These are phyloP conservation scores for Citrus medica DNA, from an alignment of 345 rosid genomes.

Conservation along the genomic window DNA sequence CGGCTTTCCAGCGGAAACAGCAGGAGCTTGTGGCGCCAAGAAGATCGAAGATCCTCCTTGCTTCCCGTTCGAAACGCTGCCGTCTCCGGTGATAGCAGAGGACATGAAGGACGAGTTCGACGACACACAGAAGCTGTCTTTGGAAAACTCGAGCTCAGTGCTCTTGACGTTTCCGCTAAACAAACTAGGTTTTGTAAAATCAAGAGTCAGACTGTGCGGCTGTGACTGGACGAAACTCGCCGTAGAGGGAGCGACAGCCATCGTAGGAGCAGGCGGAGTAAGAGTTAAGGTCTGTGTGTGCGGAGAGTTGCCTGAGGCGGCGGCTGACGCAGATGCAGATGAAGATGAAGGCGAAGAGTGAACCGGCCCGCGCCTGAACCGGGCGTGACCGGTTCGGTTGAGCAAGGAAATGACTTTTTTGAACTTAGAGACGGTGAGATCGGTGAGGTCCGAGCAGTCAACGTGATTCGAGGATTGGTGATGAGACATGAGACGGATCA, in stretches of 20 bases:
- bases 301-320: conserved; percentile 3
- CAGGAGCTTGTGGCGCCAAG: conserved; percentile 39
- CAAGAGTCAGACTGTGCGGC: conserved; percentile 69
- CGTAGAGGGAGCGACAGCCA: conserved; percentile 12
- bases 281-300: neutral
- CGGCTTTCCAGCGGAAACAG: conserved; percentile 65
- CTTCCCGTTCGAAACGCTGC: conserved; percentile 87
- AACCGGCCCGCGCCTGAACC: conserved; percentile 79
- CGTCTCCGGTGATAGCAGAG: conserved; percentile 87
- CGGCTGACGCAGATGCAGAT: conserved; percentile 20
- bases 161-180: conserved; percentile 39
- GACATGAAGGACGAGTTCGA: conserved; percentile 89
- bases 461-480: conserved; percentile 38
- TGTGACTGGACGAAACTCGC: conserved; percentile 47
- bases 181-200: conserved; percentile 64
- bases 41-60: conserved; percentile 70
- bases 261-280: conserved; percentile 7
- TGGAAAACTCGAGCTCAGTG: conserved; percentile 57
- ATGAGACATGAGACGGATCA: conserved; percentile 62
- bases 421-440: conserved; percentile 76
- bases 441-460: conserved; percentile 66
- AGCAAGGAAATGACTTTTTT: conserved; percentile 70
- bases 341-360: conserved; percentile 35
- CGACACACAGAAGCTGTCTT: conserved; percentile 74
- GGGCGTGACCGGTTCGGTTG: conserved; percentile 86